Evolutionary conservation across 768 basidiomycete species (phyloP).

Genomic region (Tricholoma sp.): DNA sequence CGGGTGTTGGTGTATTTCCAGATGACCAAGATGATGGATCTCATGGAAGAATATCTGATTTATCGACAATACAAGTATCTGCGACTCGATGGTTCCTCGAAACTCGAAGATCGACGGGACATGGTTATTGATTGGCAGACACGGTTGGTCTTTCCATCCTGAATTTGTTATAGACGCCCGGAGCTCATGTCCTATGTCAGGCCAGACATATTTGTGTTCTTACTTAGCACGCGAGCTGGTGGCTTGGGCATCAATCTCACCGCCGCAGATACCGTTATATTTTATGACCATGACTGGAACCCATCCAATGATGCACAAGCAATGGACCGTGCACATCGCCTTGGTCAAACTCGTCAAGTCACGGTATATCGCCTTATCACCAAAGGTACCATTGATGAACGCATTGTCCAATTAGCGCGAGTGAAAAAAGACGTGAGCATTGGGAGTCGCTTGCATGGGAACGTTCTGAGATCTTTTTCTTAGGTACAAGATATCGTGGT

Average conservation of each 20-base stretch:
- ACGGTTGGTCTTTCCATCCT: conserved; percentile 44
- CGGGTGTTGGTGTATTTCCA: conserved; percentile 97
- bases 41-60: conserved; percentile 98
- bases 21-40: conserved; percentile 99
- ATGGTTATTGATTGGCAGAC: conserved; percentile 99
- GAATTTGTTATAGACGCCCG: neutral
- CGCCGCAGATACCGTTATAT: conserved; percentile 93
- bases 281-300: conserved; percentile 96
- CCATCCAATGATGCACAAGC: conserved; percentile 97
- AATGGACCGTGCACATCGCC: conserved; percentile 96
- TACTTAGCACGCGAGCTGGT: conserved; percentile 91
- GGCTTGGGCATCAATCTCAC: conserved; percentile 96
- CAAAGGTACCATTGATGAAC: conserved; percentile 92
- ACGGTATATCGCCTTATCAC: conserved; percentile 95
- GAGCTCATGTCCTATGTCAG: conserved; percentile 28
- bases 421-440: conserved; percentile 90
- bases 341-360: conserved; percentile 95
- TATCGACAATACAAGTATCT: conserved; percentile 96
- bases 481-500: conserved; percentile 99
- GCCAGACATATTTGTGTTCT: conserved; percentile 84
- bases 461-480: conserved; percentile 5
- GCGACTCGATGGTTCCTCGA: conserved; percentile 88
- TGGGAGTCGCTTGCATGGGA: neutral
- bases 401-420: conserved; percentile 92
- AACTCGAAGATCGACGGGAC: conserved; percentile 92